Conservation (phyloP, 352 stramenopile genomes). For the Pythium periplocum region DNA sequence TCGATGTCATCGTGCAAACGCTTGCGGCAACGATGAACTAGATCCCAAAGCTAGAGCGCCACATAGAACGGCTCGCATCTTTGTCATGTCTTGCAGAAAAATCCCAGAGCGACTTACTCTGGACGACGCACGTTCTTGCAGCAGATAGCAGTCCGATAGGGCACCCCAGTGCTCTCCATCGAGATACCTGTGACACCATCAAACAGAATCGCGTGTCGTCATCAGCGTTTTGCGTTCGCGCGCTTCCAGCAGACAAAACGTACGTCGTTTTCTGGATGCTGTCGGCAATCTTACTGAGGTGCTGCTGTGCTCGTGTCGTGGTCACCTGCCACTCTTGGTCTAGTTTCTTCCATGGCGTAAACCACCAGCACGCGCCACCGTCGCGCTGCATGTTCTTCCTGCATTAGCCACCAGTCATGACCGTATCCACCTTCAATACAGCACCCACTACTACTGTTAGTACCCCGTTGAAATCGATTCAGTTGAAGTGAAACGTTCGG, state of each 20-base stretch:
- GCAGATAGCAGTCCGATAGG: slow-evolving; percentile 34
- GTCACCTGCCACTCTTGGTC: slow-evolving; percentile 56
- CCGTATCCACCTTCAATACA: too few relatives aligned
- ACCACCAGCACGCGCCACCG: slow-evolving; percentile 53
- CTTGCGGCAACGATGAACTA: slow-evolving; percentile 61
- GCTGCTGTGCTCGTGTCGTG: slow-evolving; percentile 42
- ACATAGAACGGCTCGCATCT: background rate
- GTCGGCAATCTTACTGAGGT: slow-evolving; percentile 63
- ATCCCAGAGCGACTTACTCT: slow-evolving; percentile 24
- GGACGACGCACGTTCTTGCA: slow-evolving; percentile 43
- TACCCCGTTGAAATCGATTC: too few relatives aligned
- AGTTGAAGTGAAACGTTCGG: too few relatives aligned
- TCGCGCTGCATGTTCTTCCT: slow-evolving; percentile 5
- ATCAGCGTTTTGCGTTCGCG: background rate
- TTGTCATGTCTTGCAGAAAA: background rate
- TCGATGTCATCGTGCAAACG: slow-evolving; percentile 46
- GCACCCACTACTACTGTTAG: too few relatives aligned
- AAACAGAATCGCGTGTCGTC: background rate
- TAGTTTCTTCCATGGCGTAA: slow-evolving; percentile 50
- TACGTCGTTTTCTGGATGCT: slow-evolving; percentile 74
- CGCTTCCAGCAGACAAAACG: background rate
- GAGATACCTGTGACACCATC: slow-evolving; percentile 37
- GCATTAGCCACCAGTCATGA: too few relatives aligned
- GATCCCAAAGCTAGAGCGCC: slow-evolving; percentile 49
- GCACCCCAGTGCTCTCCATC: slow-evolving; percentile 57